Evolutionary conservation across 2,329 filamentous ascomycete genomes (phyloP).

Genomic region (Monosporascus sp.): DNA sequence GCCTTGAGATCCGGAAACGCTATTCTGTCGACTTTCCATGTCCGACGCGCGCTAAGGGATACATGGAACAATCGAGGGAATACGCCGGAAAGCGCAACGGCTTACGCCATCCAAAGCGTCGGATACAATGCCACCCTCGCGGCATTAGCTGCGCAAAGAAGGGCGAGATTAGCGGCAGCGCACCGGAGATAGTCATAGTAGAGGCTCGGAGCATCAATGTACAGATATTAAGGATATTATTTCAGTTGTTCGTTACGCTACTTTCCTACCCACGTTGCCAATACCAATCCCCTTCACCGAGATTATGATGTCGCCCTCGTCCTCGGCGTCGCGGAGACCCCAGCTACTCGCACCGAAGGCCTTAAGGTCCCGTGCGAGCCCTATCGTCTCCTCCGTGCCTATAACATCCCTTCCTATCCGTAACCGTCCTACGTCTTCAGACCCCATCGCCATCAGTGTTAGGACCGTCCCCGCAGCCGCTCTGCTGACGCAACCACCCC

Average conservation of each 20-base stretch:
- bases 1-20: slow-evolving; percentile 50
- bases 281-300: slow-evolving; percentile 91
- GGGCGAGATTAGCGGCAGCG: slow-evolving; percentile 26
- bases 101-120: slow-evolving; percentile 47
- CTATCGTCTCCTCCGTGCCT: slow-evolving; percentile 73
- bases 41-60: slow-evolving; percentile 42
- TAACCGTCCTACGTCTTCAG: slow-evolving; percentile 87
- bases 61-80: slow-evolving; percentile 37
- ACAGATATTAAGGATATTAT: slow-evolving; percentile 24
- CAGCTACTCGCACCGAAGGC: slow-evolving; percentile 88
- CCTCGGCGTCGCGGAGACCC: slow-evolving; percentile 73
- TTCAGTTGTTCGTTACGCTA: slow-evolving; percentile 42
- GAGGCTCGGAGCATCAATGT: slow-evolving; percentile 15
- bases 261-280: slow-evolving; percentile 91
- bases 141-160: slow-evolving; percentile 42
- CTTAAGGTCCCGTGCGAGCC: slow-evolving; percentile 75
- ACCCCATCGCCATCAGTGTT: slow-evolving; percentile 95
- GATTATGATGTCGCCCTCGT: slow-evolving; percentile 70
- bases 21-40: slow-evolving; percentile 47
- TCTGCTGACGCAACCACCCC: slow-evolving; percentile 74
- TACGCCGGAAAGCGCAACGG: slow-evolving; percentile 36
- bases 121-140: slow-evolving; percentile 50
- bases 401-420: slow-evolving; percentile 76
- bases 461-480: slow-evolving; percentile 70
- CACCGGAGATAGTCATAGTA: slow-evolving; percentile 19